A percentile compares a stretch with the other conserved stretches of the same genome.
Evolutionary conservation across 176 grass and related monocot species (phyloP).

Genomic region (Leersia perrieri): DNA sequence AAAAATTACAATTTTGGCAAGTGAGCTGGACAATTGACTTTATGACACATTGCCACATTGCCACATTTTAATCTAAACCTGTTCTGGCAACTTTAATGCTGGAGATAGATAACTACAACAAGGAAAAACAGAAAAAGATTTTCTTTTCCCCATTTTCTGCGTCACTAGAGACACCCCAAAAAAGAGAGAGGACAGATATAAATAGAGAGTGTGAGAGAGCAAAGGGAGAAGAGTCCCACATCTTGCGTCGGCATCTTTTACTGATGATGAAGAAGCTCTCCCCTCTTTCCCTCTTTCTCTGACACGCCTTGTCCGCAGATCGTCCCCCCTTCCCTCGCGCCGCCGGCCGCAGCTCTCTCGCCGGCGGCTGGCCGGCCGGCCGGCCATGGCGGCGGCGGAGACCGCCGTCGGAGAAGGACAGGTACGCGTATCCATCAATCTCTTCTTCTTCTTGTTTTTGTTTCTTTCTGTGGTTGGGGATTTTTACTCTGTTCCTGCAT

Average conservation of each 20-base stretch:
- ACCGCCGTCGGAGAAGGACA: constrained; percentile 16
- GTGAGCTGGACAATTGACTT: neutral
- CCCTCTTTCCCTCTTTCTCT: neutral
- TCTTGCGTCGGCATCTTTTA: neutral
- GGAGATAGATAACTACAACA: neutral
- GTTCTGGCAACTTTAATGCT: neutral
- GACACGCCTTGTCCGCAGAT: neutral
- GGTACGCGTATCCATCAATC: neutral
- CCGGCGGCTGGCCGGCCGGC: neutral
- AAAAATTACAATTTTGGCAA: neutral
- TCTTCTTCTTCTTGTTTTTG: neutral
- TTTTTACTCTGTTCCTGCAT: constrained; percentile 1
- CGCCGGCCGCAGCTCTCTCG: neutral
- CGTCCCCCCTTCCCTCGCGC: neutral
- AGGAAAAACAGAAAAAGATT: neutral
- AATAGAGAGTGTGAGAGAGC: no score
- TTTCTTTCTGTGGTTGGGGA: constrained; percentile 6
- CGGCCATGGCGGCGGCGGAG: constrained; percentile 36
- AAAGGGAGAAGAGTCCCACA: no score
- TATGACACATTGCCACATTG: no score
- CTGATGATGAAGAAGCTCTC: no score
- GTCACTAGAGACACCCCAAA: neutral
- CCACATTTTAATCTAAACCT: neutral
- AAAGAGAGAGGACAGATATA: neutral
- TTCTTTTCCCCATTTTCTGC: neutral